Evolutionary conservation across 2,329 filamentous ascomycete species (phyloP).

Genomic region (Cladophialophora exuberans): DNA sequence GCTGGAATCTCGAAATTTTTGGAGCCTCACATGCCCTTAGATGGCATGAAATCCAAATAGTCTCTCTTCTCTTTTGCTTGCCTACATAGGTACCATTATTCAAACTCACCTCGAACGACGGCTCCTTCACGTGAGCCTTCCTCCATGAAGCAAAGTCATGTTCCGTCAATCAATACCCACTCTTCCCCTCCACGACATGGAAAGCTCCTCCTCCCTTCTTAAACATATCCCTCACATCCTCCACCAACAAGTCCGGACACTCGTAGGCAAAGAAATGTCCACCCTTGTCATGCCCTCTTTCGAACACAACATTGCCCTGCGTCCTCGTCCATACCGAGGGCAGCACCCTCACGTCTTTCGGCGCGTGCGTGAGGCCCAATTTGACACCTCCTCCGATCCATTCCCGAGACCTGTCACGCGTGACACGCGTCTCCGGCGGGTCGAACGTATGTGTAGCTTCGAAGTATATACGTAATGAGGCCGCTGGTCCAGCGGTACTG

Average conservation of each 20-base stretch:
- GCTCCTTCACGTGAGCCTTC: neutral
- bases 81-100: too few species aligned
- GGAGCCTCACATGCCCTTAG: too few species aligned
- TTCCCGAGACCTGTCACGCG: constrained; percentile 13
- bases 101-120: neutral
- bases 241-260: constrained; percentile 49
- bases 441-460: constrained; percentile 55
- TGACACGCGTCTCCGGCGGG: constrained; percentile 31
- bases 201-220: constrained; percentile 46
- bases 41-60: too few species aligned
- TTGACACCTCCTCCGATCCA: constrained; percentile 50
- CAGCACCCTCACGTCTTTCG: constrained; percentile 53
- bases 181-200: constrained; percentile 37
- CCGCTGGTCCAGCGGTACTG: constrained; percentile 68
- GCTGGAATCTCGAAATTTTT: too few species aligned
- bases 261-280: constrained; percentile 61
- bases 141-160: neutral
- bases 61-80: too few species aligned
- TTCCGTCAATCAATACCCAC: constrained; percentile 38
- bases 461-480: constrained; percentile 73
- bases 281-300: constrained; percentile 47
- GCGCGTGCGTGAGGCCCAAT: constrained; percentile 57
- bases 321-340: constrained; percentile 56
- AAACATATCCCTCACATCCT: constrained; percentile 54
- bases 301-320: constrained; percentile 56